Base-by-base conservation (phyloP, 306 rosid species). In the Vicia villosa region DNA sequence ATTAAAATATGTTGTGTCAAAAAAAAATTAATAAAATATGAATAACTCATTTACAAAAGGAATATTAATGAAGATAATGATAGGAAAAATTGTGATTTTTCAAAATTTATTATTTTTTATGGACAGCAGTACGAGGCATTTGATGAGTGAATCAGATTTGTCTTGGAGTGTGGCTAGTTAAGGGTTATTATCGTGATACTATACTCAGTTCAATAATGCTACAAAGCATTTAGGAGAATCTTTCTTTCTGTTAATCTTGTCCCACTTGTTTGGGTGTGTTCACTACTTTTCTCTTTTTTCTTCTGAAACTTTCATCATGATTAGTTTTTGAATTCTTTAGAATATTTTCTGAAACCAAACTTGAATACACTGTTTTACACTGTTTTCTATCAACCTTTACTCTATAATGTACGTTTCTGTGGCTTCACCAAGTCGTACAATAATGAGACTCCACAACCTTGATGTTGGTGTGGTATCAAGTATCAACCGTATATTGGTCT, bases 211-310 rank as follows among this genome's bases (percentile, higher is more conserved):
- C 73, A 67, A 55, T 49, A 58, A 66, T 74, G 63, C 34, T 63
- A 40, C 28, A 41, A 55, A 55, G 41, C 74, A 77, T 74, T 69
- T 69, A n/a, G 34, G 65, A 66, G 88, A 88, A 83, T 83, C 84
- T 76, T 81, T 81, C 83, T 76, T 81, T 79, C 72, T 74, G 64
- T 76, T 80, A 38, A 75, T 68, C 58, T 50, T 80, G 69, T 62
- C 69, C 59, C 80, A 60, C 79, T 61, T 73, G 77, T 79, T 52
- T 52, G 30, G 58, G 58, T 52, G 58, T 49, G 24, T 52, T 52
- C 32, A 20, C 6, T 46, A 14, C 51, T 46, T 14, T 52, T 52
- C 55, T 17, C 28, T 38, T 78, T 78, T 72, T 74, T 63, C 38
- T 54, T 56, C 70, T 30, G 63, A 66, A 62, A 51, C 70, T 20